phyloP scores from a whole-genome alignment of 768 basidiomycete genomes.

The Lenzites betulinus region DNA sequence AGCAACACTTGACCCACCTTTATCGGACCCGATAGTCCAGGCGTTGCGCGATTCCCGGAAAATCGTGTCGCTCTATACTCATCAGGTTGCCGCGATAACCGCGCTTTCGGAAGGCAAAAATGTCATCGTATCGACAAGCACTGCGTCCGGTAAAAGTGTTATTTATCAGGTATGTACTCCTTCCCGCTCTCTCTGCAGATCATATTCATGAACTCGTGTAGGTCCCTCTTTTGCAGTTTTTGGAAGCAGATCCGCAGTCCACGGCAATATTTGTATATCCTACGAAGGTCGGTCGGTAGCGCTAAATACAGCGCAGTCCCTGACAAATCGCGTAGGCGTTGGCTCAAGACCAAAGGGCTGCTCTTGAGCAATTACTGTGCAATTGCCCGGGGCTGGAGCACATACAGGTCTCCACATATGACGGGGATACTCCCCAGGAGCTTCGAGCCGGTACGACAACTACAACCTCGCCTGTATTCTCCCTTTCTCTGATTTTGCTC shows the following conservation, averaged over 20 bases:
- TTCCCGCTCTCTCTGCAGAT: neutral
- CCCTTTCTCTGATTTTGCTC: neutral
- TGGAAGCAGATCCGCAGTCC: constrained; percentile 59
- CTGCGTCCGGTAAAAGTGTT: constrained; percentile 87
- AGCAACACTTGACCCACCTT: constrained; percentile 54
- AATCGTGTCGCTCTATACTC: constrained; percentile 64
- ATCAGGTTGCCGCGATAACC: constrained; percentile 74
- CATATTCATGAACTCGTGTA: constrained; percentile 29
- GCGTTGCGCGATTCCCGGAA: constrained; percentile 61
- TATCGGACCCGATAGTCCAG: constrained; percentile 56
- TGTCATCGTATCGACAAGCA: constrained; percentile 88
- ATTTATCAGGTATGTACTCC: constrained; percentile 72
- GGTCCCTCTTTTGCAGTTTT: constrained; percentile 68
- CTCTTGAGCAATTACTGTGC: constrained; percentile 66
- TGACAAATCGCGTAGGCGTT: constrained; percentile 55
- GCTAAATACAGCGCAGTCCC: neutral
- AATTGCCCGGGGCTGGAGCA: constrained; percentile 64
- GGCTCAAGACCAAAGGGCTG: constrained; percentile 82
- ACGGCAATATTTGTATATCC: constrained; percentile 89
- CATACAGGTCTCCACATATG: constrained; percentile 69
- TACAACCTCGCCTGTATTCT: no score
- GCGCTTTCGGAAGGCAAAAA: constrained; percentile 57
- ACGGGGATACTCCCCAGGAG: constrained; percentile 84
- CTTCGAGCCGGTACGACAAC: constrained; percentile 51
- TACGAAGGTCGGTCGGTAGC: constrained; percentile 59